Base-by-base conservation (phyloP, 495 filamentous ascomycete species). In the Neurospora hispaniola region DNA sequence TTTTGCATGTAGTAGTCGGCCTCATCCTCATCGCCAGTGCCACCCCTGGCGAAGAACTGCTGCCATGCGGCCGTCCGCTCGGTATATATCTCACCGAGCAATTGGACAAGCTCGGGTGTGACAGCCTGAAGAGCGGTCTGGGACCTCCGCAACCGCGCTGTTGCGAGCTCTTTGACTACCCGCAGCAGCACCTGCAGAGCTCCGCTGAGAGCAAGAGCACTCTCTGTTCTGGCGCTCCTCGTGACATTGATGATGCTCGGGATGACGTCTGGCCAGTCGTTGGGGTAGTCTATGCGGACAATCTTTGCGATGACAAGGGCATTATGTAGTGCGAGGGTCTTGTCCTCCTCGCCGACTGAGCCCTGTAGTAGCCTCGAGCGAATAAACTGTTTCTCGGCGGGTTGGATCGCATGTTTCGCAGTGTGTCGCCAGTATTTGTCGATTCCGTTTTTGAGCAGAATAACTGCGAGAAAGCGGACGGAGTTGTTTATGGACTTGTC, bases 371-470 rank as follows among this genome's bases (percentile, higher is more conserved):
- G 86, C 20, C 90, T 87, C 3, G 86, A 86, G 69, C 95, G 90
- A 70, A 99, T 93, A 31, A 86, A 79, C 9, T 86, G 81, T 79
- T 94, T 97, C 75, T 96, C 90, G 11, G 90, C 87, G 73, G 92
- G 90, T 10, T 80, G 84, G 48, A 98, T 92, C 40, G 91, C 88
- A 80, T 90, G 90, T 74, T 79, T 84, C 18, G 91, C 87, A 4
- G 88, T 90, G 48, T 76, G 89, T 88, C 96, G 88, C 96, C 96
- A 99, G 80, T 93, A 93, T 79, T 91, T 94, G 76, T 98, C 95
- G 77, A 97, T 93, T 38, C 93, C 96, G 80, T 98, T 97, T 79
- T 98, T 98, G 71, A 99, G 84, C 78, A 96, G 92, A 73, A 97
- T 98, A 70, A 97, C 89, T 20, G 94, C 89, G n/a, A 97, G 87